Conservation (phyloP, 257 asterid species). For the Solanum raphanifolium region DNA sequence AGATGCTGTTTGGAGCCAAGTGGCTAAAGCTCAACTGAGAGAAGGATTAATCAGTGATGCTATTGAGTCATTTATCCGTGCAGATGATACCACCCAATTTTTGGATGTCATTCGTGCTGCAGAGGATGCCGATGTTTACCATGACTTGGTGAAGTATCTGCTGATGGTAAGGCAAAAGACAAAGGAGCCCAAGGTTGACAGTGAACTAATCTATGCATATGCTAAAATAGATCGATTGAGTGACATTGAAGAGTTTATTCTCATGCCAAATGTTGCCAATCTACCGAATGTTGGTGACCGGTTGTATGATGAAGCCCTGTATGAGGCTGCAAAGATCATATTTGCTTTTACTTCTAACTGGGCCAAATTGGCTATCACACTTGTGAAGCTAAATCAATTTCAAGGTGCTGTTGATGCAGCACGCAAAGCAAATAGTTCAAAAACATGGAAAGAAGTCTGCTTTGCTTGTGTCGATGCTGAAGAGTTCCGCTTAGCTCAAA, state of each 20-base stretch:
- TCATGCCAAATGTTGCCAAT: constrained; percentile 29
- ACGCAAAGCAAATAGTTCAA: constrained; percentile 92
- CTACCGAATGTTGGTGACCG: constrained; percentile 26
- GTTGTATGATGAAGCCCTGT: constrained; percentile 21
- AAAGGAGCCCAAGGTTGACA: constrained; percentile 97
- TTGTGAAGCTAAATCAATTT: constrained; percentile 86
- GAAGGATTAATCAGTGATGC: constrained; percentile 97
- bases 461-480: constrained; percentile 99
- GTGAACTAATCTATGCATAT: constrained; percentile 96
- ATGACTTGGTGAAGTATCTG: constrained; percentile 91
- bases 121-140: constrained; percentile 76
- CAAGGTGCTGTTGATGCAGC: constrained; percentile 99
- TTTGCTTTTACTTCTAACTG: constrained; percentile 92
- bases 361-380: constrained; percentile 89
- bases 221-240: constrained; percentile 94
- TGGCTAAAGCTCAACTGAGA: constrained; percentile 93
- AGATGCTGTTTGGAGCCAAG: constrained; percentile 99
- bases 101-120: constrained; percentile 93
- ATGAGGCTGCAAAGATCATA: constrained; percentile 82
- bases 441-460: constrained; percentile 99
- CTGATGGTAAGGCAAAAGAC: constrained; percentile 96
- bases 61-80: constrained; percentile 95
- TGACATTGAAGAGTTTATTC: constrained; percentile 78
- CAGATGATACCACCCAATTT: constrained; percentile 89
- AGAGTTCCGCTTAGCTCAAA: constrained; percentile 32